These are phyloP conservation scores for Millerozyma miso DNA, from an alignment of 805 yeast genomes.

Conservation along the genomic window DNA sequence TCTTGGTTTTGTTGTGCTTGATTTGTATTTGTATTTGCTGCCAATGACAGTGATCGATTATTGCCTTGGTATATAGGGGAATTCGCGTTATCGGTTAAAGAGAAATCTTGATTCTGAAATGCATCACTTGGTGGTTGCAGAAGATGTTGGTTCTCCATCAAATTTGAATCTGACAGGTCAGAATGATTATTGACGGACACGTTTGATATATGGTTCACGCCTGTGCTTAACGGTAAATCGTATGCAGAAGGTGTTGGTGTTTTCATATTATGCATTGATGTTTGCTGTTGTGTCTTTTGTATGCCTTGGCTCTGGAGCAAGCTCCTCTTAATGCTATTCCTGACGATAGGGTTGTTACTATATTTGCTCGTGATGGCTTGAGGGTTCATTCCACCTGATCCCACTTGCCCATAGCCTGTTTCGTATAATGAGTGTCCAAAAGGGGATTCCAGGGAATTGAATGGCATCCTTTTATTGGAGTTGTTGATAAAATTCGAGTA, in stretches of 20 bases:
- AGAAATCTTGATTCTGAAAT: neutral
- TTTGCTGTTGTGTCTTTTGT: conserved; percentile 4
- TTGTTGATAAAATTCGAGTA: conserved; percentile 29
- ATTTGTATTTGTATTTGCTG: neutral
- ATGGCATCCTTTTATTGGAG: conserved; percentile 33
- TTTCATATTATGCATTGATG: conserved; percentile 10
- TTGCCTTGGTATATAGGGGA: neutral
- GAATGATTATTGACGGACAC: conserved; percentile 28
- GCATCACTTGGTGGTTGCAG: neutral
- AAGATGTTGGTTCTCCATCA: conserved; percentile 11
- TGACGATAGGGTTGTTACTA: conserved; percentile 5
- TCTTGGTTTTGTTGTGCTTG: conserved; percentile 11
- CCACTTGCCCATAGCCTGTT: neutral
- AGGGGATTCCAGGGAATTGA: conserved; percentile 15
- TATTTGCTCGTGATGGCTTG: conserved; percentile 7
- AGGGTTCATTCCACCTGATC: conserved; percentile 1
- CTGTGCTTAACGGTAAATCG: conserved; percentile 41
- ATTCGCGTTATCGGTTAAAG: neutral
- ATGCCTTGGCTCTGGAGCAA: conserved; percentile 12
- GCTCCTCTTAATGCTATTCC: conserved; percentile 13
- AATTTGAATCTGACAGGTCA: conserved; percentile 39
- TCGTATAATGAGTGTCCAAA: neutral
- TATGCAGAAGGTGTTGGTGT: conserved; percentile 41
- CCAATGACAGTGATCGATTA: neutral
- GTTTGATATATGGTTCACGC: conserved; percentile 22